Conservation (phyloP, 2,329 filamentous ascomycete genomes). For the Mollisiaceae sp. region DNA sequence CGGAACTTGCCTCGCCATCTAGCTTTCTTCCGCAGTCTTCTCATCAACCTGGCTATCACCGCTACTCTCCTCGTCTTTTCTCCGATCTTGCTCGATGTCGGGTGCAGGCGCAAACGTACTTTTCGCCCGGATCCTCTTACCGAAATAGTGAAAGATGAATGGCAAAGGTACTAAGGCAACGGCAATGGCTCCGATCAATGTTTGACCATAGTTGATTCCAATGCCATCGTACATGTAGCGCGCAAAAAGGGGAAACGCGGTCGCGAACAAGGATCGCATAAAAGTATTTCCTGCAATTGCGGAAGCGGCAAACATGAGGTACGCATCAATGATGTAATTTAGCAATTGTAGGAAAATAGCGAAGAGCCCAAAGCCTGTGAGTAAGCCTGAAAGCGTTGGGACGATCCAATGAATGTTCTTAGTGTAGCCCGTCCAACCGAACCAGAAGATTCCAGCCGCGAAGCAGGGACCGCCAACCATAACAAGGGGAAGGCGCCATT, state of each 20-base stretch:
- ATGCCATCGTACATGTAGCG: conserved; percentile 47
- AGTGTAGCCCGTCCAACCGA: conserved; percentile 48
- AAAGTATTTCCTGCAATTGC: conserved; percentile 75
- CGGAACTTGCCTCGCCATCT: background rate
- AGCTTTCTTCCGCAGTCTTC: background rate
- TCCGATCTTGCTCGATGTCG: conserved; percentile 1
- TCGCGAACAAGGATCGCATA: conserved; percentile 71
- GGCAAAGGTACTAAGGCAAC: background rate
- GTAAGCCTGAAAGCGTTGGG: conserved; percentile 10
- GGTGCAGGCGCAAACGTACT: background rate
- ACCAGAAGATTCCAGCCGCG: background rate
- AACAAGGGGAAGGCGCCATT: conserved; percentile 1
- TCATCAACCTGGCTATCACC: background rate
- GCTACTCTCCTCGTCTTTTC: conserved; percentile 2
- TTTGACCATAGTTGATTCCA: conserved; percentile 11
- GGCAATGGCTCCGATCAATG: background rate
- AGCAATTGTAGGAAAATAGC: conserved; percentile 53
- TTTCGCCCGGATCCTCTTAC: background rate
- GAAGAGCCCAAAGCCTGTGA: conserved; percentile 8
- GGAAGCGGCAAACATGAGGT: conserved; percentile 78
- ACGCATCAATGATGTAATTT: conserved; percentile 70
- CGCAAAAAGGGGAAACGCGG: conserved; percentile 74
- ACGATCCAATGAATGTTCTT: conserved; percentile 2
- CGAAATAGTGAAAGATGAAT: background rate
- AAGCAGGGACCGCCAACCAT: background rate